These are phyloP conservation scores for Trametopsis cervina DNA, from an alignment of 768 basidiomycete genomes.

Conservation along the genomic window DNA sequence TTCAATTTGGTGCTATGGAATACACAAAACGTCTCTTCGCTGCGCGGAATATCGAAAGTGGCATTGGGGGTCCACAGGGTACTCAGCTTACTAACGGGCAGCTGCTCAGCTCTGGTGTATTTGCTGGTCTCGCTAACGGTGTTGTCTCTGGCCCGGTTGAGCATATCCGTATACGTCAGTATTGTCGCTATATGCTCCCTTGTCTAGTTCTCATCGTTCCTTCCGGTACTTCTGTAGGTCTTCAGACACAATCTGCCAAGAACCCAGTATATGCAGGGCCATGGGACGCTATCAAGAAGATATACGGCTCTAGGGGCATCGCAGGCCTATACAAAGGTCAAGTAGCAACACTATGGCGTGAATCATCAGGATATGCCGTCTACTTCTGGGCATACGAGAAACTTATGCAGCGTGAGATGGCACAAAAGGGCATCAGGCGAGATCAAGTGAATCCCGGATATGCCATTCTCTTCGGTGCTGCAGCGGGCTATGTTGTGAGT, in stretches of 20 bases:
- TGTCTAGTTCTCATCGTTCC: neutral
- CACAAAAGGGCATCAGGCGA: conserved; percentile 58
- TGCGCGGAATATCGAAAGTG: conserved; percentile 47
- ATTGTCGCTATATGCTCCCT: neutral
- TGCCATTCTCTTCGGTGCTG: conserved; percentile 81
- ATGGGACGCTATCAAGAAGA: conserved; percentile 82
- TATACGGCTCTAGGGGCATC: conserved; percentile 68
- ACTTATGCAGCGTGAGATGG: conserved; percentile 81
- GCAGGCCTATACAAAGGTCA: conserved; percentile 92
- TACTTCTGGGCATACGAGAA: conserved; percentile 95
- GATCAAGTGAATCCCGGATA: conserved; percentile 74
- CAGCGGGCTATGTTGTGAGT: conserved; percentile 86
- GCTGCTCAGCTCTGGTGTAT: conserved; percentile 68
- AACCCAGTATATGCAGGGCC: conserved; percentile 80
- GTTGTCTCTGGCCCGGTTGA: conserved; percentile 95
- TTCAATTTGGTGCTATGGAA: conserved; percentile 91
- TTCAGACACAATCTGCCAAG: conserved; percentile 83
- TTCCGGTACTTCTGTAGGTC: conserved; percentile 38
- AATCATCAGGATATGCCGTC: conserved; percentile 73
- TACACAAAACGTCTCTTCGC: conserved; percentile 77
- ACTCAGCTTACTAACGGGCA: conserved; percentile 53
- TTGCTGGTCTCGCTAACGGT: conserved; percentile 86
- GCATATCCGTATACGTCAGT: conserved; percentile 91
- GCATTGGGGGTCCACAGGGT: conserved; percentile 62
- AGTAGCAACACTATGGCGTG: conserved; percentile 77